Evolutionary conservation across 1,284 basidiomycete species (phyloP), one percentile per base, ranked within the genome.

Genomic region (Moniliophthora roreri): DNA sequence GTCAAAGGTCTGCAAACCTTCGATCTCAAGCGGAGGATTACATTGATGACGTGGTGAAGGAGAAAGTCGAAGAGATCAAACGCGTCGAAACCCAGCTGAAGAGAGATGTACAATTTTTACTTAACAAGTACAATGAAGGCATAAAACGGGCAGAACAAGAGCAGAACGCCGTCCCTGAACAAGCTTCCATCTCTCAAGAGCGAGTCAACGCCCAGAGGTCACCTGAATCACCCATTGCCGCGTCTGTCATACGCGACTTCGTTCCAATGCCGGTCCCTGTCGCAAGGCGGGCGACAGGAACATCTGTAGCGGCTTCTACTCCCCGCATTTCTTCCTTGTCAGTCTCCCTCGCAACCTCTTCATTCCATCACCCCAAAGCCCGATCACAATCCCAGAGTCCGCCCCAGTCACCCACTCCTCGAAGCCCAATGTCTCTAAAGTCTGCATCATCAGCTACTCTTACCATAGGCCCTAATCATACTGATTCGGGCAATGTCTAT

Each of bases 291-390:
- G 24, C 37, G 10, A 15, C n/a, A 15, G 5, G 20, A 48, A 64
- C 73, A 52, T 60, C 66, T 8, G 65, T 73, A 24, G 70, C 77
- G 6, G 64, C 62, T 5, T 58, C 72, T 23, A 64, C 65, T 23
- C 73, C 75, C 18, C 70, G 73, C 42, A 61, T 76, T 15, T 90
- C 88, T 51, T 79, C 83, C 11, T 77, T 91, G 36, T 91, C 89
- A 21, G 80, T 81, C 13, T 90, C 88, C 23, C 70, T 91, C 32
- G 82, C 77, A 9, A 80, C 78, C 18, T 77, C 85, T 13, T 69
- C 71, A 10, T 83, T 89, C 60, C 79, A 86, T 55, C 75, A 83
- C 60, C 78, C 81, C 7, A 71, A 66, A 54, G 70, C 50, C 38
- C 57, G 50, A 36, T 34, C 20, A 34, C 46, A 51, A 36, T 34